Conservation (phyloP, 2,329 filamentous ascomycete species). For the Scleromitrula shiraiana region DNA sequence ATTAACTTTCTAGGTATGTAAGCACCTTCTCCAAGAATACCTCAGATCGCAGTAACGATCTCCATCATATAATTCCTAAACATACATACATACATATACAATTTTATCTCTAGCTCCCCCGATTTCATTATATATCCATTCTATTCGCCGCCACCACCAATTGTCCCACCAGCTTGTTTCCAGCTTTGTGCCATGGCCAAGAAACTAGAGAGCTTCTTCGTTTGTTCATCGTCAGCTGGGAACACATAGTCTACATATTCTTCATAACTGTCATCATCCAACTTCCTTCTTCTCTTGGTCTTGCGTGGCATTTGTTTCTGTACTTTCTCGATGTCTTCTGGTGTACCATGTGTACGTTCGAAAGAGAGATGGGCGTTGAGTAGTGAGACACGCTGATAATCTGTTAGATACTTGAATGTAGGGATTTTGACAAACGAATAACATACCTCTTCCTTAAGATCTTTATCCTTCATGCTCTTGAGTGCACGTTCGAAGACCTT, state of each 20-base stretch:
- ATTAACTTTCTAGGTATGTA: too few relatives aligned
- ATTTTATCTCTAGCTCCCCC: too few relatives aligned
- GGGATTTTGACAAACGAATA: background rate
- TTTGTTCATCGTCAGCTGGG: conserved; percentile 85
- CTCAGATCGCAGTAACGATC: too few relatives aligned
- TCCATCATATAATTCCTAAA: too few relatives aligned
- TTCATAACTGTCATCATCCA: conserved; percentile 90
- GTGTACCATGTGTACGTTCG: conserved; percentile 73
- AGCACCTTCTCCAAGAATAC: too few relatives aligned
- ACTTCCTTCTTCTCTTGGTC: conserved; percentile 83
- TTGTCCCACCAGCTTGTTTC: conserved; percentile 28
- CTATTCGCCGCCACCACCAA: conserved; percentile 3
- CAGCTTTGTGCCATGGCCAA: conserved; percentile 80
- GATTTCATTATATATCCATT: too few relatives aligned
- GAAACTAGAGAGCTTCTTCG: conserved; percentile 74
- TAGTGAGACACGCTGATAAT: conserved; percentile 62
- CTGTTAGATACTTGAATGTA: conserved; percentile 27
- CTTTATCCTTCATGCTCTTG: conserved; percentile 78
- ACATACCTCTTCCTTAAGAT: conserved; percentile 75
- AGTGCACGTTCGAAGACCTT: conserved; percentile 79
- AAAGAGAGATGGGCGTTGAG: conserved; percentile 91
- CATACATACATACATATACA: too few relatives aligned
- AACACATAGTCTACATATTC: conserved; percentile 98
- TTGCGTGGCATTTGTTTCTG: conserved; percentile 89
- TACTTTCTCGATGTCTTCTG: conserved; percentile 70